Conservation (phyloP, 2,329 filamentous ascomycete species). For the Alternaria alternata region DNA sequence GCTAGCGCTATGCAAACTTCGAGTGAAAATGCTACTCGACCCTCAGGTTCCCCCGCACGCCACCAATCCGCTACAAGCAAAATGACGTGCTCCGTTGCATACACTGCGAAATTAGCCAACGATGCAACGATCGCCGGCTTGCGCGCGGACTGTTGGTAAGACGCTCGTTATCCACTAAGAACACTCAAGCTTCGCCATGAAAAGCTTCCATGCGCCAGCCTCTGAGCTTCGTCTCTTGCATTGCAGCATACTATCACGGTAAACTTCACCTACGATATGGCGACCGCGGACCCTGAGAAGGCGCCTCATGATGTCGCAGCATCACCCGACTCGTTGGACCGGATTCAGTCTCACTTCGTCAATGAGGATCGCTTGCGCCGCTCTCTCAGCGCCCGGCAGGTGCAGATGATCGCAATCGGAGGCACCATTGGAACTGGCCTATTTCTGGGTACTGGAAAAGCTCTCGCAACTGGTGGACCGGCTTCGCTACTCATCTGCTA, state of each 20-base stretch:
- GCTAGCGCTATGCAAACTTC: not conserved
- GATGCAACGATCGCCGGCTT: slow-evolving; percentile 5
- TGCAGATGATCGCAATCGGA: slow-evolving; percentile 69
- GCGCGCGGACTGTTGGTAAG: slow-evolving; percentile 13
- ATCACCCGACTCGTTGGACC: slow-evolving; percentile 22
- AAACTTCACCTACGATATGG: slow-evolving; percentile 8
- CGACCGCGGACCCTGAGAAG: slow-evolving; percentile 27
- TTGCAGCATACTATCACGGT: not conserved
- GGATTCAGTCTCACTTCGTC: slow-evolving; percentile 20
- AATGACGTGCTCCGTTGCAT: slow-evolving; percentile 34
- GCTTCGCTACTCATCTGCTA: slow-evolving; percentile 48
- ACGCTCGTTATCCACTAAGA: slow-evolving; percentile 2
- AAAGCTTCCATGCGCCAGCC: slow-evolving; percentile 23
- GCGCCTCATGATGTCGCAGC: slow-evolving; percentile 16
- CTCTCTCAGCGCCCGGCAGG: slow-evolving; percentile 55
- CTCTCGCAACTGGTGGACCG: slow-evolving; percentile 58
- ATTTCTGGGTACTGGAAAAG: slow-evolving; percentile 66
- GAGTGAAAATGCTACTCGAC: slow-evolving; percentile 5
- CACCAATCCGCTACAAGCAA: slow-evolving; percentile 27
- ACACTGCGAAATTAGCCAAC: slow-evolving; percentile 9
- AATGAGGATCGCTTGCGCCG: slow-evolving; percentile 37
- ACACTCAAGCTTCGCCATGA: slow-evolving; percentile 31
- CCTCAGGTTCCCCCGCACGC: slow-evolving; percentile 2
- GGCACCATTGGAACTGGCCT: slow-evolving; percentile 68
- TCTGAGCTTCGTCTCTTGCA: slow-evolving; percentile 10